These are phyloP conservation scores for Diutina siamensis DNA, from an alignment of 1,139 yeast species.

Conservation along the genomic window DNA sequence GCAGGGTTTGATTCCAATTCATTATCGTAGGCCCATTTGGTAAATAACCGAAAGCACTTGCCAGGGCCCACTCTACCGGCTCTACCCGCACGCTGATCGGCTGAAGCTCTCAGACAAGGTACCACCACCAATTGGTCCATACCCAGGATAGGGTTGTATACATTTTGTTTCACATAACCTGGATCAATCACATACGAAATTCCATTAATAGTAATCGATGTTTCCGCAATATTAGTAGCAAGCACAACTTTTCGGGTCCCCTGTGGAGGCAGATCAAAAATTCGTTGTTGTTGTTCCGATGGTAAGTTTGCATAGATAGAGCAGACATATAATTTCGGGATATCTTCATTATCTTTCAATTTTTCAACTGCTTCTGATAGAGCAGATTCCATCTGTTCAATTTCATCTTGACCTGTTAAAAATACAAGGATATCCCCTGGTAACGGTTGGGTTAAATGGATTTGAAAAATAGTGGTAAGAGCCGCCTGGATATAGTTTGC, in stretches of 20 bases:
- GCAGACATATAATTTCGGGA: constrained; percentile 51
- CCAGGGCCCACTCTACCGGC: constrained; percentile 98
- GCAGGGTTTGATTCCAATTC: constrained; percentile 71
- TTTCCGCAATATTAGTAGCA: constrained; percentile 95
- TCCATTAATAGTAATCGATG: constrained; percentile 91
- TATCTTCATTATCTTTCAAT: constrained; percentile 33
- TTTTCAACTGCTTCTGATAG: constrained; percentile 53
- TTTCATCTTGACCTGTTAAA: constrained; percentile 83
- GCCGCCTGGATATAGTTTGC: constrained; percentile 87
- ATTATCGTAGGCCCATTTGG: constrained; percentile 74
- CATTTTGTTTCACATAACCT: constrained; percentile 90
- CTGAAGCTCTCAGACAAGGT: constrained; percentile 89
- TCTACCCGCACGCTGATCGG: constrained; percentile 93
- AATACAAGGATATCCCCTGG: constrained; percentile 87
- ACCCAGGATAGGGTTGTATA: constrained; percentile 71
- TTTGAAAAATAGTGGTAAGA: constrained; percentile 68
- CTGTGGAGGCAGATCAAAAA: constrained; percentile 81
- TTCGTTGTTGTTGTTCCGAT: constrained; percentile 65
- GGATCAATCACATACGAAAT: constrained; percentile 77
- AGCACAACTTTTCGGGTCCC: constrained; percentile 75
- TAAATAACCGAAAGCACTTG: constrained; percentile 78
- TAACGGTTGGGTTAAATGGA: constrained; percentile 46
- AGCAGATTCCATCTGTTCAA: constrained; percentile 68
- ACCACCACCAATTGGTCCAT: constrained; percentile 82
- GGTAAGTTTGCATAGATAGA: constrained; percentile 93